Conservation (phyloP, 2,329 filamentous ascomycete species). For the Exophiala phaeomuriformis region DNA sequence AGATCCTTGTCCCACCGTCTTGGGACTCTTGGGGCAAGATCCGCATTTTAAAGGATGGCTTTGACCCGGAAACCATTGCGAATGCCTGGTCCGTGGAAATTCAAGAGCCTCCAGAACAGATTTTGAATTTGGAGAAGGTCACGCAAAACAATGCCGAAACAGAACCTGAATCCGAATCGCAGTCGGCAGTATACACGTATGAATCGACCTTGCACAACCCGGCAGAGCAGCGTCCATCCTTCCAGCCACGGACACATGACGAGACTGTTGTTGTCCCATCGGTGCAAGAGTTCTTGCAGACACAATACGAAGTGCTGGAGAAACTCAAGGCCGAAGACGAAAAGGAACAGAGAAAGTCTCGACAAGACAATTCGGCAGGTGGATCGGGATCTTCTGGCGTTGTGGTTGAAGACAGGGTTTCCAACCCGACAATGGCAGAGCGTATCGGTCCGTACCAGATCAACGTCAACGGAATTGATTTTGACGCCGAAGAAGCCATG, state of each 20-base stretch:
- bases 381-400: slow-evolving; percentile 27
- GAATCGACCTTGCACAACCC: slow-evolving; percentile 20
- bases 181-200: slow-evolving; percentile 20
- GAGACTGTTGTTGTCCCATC: slow-evolving; percentile 54
- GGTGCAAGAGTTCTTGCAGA: slow-evolving; percentile 67
- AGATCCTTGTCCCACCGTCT: slow-evolving; percentile 88
- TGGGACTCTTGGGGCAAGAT: slow-evolving; percentile 99
- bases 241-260: slow-evolving; percentile 35
- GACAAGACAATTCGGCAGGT: slow-evolving; percentile 13
- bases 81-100: slow-evolving; percentile 81
- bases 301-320: slow-evolving; percentile 71
- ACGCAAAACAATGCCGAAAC: slow-evolving; percentile 27
- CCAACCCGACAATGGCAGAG: slow-evolving; percentile 50
- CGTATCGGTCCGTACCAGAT: slow-evolving; percentile 94
- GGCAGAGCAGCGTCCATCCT: slow-evolving; percentile 14
- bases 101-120: slow-evolving; percentile 44
- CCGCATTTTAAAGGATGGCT: slow-evolving; percentile 78
- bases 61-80: slow-evolving; percentile 82
- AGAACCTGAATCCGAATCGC: slow-evolving; percentile 10
- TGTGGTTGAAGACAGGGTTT: slow-evolving; percentile 32
- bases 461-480: slow-evolving; percentile 96
- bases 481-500: slow-evolving; percentile 72
- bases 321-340: slow-evolving; percentile 51
- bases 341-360: slow-evolving; percentile 31
- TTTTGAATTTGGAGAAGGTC: slow-evolving; percentile 28